A percentile compares a stretch with the other conserved stretches of the same genome.
Evolutionary conservation across 805 yeast genomes (phyloP).

Genomic region (Ogataea saltuana): DNA sequence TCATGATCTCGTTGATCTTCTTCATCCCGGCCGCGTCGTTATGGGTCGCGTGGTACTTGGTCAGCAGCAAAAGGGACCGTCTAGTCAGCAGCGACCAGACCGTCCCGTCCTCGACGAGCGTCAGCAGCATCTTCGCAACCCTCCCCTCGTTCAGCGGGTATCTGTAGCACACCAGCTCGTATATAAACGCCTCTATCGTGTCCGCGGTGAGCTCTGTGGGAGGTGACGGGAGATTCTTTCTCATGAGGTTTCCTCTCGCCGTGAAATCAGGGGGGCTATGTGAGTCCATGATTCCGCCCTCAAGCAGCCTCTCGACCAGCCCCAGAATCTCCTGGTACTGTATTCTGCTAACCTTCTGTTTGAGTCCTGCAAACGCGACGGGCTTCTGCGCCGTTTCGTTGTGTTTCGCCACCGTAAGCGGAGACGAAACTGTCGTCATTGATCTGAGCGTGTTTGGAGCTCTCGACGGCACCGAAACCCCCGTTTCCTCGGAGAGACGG

Average conservation of each 20-base stretch:
- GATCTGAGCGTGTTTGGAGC: too few relatives aligned
- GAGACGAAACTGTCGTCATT: neutral
- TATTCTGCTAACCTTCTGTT: neutral
- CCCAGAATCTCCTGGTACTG: constrained; percentile 1
- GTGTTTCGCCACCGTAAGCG: neutral
- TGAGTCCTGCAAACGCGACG: neutral
- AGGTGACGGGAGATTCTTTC: constrained; percentile 3
- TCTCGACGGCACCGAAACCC: too few relatives aligned
- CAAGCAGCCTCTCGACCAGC: neutral
- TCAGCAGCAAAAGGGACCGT: constrained; percentile 1
- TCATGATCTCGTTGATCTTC: neutral
- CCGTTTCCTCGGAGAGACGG: too few relatives aligned
- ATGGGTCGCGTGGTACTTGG: neutral
- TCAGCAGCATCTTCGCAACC: neutral
- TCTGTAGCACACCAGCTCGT: constrained; percentile 2
- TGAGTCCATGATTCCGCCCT: too few relatives aligned
- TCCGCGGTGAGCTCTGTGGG: neutral
- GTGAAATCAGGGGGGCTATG: neutral
- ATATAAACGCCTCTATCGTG: neutral
- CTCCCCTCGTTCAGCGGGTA: constrained; percentile 1
- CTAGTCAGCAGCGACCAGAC: neutral
- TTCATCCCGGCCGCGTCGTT: neutral
- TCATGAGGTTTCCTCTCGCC: neutral
- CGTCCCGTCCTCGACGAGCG: neutral
- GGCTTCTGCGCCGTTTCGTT: constrained; percentile 2